Conservation (phyloP, 768 basidiomycete species). For the Amanita rubescens region DNA sequence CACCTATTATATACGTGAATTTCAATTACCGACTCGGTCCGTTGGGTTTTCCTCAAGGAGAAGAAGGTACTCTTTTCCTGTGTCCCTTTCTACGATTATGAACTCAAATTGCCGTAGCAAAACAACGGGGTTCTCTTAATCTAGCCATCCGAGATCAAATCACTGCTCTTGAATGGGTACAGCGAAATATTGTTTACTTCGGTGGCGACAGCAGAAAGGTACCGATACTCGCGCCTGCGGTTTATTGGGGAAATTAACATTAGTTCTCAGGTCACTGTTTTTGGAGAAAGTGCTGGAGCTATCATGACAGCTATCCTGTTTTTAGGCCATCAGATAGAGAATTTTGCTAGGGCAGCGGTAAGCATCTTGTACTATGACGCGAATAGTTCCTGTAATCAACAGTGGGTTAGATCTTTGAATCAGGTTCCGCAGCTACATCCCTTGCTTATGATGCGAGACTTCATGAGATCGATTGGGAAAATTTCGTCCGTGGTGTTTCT, state of each 20-base stretch:
- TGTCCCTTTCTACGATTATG: background rate
- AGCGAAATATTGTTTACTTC: conserved; percentile 45
- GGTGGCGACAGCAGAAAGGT: conserved; percentile 50
- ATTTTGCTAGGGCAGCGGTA: conserved; percentile 25
- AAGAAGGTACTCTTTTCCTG: conserved; percentile 16
- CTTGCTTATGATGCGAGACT: conserved; percentile 21
- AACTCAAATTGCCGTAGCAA: conserved; percentile 16
- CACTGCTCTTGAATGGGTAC: conserved; percentile 39
- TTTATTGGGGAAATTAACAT: background rate
- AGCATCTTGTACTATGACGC: conserved; percentile 4
- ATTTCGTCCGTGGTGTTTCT: conserved; percentile 22
- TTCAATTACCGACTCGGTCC: conserved; percentile 43
- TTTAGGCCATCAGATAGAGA: conserved; percentile 22
- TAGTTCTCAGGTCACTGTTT: conserved; percentile 31
- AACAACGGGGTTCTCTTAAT: conserved; percentile 25
- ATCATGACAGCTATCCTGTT: conserved; percentile 31
- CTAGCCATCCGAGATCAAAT: conserved; percentile 34
- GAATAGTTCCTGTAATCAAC: background rate
- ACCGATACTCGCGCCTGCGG: background rate
- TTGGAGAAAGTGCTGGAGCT: conserved; percentile 44
- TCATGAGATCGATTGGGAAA: conserved; percentile 22
- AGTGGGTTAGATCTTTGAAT: conserved; percentile 33
- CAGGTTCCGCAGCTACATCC: conserved; percentile 28
- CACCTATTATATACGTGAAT: conserved; percentile 39
- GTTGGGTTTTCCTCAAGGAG: conserved; percentile 37